Base-by-base conservation (phyloP, 805 yeast genomes). In the Ogataea methanolica region DNA sequence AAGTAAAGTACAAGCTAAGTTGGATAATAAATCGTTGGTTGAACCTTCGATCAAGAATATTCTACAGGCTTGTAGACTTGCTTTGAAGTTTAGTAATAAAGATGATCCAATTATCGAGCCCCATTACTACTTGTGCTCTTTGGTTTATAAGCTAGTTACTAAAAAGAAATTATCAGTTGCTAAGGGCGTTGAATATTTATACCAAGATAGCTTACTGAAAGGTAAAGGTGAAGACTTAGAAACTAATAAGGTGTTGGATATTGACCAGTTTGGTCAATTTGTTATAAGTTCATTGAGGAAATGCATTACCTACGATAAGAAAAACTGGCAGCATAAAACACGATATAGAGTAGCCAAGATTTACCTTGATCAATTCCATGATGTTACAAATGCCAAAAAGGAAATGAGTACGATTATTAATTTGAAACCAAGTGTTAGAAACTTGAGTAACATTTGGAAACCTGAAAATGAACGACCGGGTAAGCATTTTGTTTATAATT, bases 391-490 rank as follows among this genome's bases (percentile, higher is more conserved):
- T 0, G 94, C 97, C 0, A 71, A 73, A 41, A 75, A 75, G 12
- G 88, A 85, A 53, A 79, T 92, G 78, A 70, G 78, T 1, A 60
- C 72, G 0, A 68, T 89, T 16, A 77, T 91, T 44, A 74, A 86
- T 7, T 63, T 88, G 42, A 87, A 82, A 54, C 73, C 89, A 0
- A 74, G 79, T 2, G 79, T 81, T 39, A 86, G 89, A 59, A 80
- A 84, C 11, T 73, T 94, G 36, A 80, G 91, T 1, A 85, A 80
- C 54, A 87, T 94, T 48, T 94, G 99, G 98, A 89, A 89, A 56
- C 96, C 97, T 0, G 96, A 90, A 42, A 65, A 74, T 56, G 99
- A 95, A 63, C 68, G 95, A 19, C 94, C 97, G 0, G 99, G 99
- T 0, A 88, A 87, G 56, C 97, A 92, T 65, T 92, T 90, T 62